Evolutionary conservation across 2,329 filamentous ascomycete genomes (phyloP), one percentile per base, ranked within the genome.

Genomic region (Penicillium polonicum): DNA sequence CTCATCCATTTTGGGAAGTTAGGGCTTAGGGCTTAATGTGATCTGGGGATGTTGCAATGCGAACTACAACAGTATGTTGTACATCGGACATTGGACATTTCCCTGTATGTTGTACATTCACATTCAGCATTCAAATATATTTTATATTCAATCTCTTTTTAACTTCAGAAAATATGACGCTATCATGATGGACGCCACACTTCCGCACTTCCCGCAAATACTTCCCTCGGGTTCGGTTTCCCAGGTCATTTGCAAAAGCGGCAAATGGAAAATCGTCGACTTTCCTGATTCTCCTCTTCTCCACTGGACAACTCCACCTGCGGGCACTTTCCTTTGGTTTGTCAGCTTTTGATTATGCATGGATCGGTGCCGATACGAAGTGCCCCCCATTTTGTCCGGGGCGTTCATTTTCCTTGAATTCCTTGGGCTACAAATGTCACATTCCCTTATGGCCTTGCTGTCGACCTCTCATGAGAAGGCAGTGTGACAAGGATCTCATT

Each of bases 281-380:
- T 45, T 46, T 29, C 15, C 48, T 23, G 36, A 43, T n/a, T 46
- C 42, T 58, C 54, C 60, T 58, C 57, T 58, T 57, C 60, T 35
- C 55, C 27, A 52, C 45, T n/a, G 17, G 12, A 21, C 29, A 21
- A 21, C 43, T 33, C 19, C 45, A 23, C n/a, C n/a, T n/a, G n/a
- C n/a, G n/a, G n/a, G n/a, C n/a, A n/a, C 31, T 36, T 46, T 52
- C 21, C 38, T 19, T 33, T 8, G 52, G 64, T 71, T 71, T 71
- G 69, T 71, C 69, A 71, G 69, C 69, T 43, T 48, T 17, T 65
- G 55, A 62, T 65, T 63, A 64, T 64, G 56, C 62, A 64, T 65
- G 57, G 61, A 61, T 67, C 67, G 31, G 44, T 42, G 48, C 41
- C 41, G 48, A 58, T 51, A 55, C 44, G 46, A 50, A 52, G 36